Evolutionary conservation across 1,139 yeast genomes (phyloP).

Genomic region (Nakaseomyces sp.): DNA sequence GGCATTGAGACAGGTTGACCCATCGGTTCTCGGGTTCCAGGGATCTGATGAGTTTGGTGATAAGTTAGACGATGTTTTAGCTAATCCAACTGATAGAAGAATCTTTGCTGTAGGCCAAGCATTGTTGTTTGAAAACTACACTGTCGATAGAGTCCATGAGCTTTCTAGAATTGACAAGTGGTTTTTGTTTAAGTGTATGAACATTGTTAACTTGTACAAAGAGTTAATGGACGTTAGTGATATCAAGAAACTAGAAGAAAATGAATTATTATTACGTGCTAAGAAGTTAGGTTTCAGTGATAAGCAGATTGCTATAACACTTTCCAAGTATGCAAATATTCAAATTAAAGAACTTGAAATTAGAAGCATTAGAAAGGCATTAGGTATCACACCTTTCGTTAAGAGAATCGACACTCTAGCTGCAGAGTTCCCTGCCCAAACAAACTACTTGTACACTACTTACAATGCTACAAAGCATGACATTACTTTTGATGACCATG

Average conservation of each 20-base stretch:
- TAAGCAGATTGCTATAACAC: slow-evolving; percentile 64
- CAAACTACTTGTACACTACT: slow-evolving; percentile 92
- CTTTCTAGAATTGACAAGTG: slow-evolving; percentile 89
- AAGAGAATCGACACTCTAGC: slow-evolving; percentile 96
- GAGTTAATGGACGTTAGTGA: slow-evolving; percentile 60
- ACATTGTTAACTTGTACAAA: slow-evolving; percentile 80
- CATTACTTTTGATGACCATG: slow-evolving; percentile 76
- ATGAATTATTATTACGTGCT: slow-evolving; percentile 65
- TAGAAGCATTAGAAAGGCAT: slow-evolving; percentile 66
- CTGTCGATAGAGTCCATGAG: slow-evolving; percentile 87
- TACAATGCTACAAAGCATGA: slow-evolving; percentile 87
- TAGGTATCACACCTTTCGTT: slow-evolving; percentile 83
- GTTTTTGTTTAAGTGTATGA: slow-evolving; percentile 88
- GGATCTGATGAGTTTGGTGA: slow-evolving; percentile 58
- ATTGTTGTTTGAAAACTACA: slow-evolving; percentile 73
- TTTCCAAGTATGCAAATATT: neutral
- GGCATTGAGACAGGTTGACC: slow-evolving; percentile 96
- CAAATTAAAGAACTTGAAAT: slow-evolving; percentile 55
- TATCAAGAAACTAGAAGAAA: slow-evolving; percentile 44
- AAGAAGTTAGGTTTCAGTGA: slow-evolving; percentile 94
- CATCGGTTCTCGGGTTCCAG: slow-evolving; percentile 84
- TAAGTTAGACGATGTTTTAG: slow-evolving; percentile 67
- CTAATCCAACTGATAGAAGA: slow-evolving; percentile 94
- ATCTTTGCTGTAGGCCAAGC: slow-evolving; percentile 99
- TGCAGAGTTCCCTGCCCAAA: slow-evolving; percentile 96